Conservation (phyloP, 805 yeast species). For the Ascoidea rubescens region DNA sequence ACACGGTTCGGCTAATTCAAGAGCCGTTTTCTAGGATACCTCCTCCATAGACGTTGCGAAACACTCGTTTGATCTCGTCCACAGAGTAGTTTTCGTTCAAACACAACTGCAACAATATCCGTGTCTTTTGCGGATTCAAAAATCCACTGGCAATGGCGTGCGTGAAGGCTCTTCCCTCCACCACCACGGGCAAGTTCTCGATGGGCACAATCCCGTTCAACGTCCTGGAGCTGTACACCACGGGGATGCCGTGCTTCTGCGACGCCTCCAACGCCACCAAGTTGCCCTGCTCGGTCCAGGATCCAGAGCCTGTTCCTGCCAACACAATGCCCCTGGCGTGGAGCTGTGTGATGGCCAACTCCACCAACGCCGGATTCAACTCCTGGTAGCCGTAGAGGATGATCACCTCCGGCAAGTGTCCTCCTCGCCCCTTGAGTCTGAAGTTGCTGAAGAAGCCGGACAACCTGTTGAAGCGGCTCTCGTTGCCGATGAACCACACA, state of each 20-base stretch:
- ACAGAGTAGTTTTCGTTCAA: conserved; percentile 26
- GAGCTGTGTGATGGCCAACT: conserved; percentile 26
- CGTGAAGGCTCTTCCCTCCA: conserved; percentile 10
- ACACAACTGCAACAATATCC: conserved; percentile 35
- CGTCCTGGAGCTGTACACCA: conserved; percentile 51
- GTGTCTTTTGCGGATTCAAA: conserved; percentile 35
- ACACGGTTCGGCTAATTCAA: too few relatives aligned
- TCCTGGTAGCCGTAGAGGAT: conserved; percentile 51
- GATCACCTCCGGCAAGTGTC: conserved; percentile 28
- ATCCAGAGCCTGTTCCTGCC: conserved; percentile 66
- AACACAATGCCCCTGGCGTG: conserved; percentile 41
- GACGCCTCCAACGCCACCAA: conserved; percentile 26
- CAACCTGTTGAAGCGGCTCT: conserved; percentile 4
- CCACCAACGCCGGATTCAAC: conserved; percentile 33
- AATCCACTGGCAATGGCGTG: conserved; percentile 34
- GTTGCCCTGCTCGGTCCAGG: conserved; percentile 37
- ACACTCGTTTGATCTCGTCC: conserved; percentile 27
- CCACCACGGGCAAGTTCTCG: conserved; percentile 23
- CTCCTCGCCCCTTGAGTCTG: conserved; percentile 3
- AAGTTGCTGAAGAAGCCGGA: conserved; percentile 9
- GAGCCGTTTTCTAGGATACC: too few relatives aligned
- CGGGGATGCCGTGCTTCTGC: conserved; percentile 28
- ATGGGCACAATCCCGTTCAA: conserved; percentile 61
- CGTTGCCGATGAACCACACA: conserved; percentile 22
- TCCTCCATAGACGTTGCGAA: conserved; percentile 43